These are phyloP conservation scores for Yamadazyma sp. DNA, from an alignment of 805 yeast species.

Conservation along the genomic window DNA sequence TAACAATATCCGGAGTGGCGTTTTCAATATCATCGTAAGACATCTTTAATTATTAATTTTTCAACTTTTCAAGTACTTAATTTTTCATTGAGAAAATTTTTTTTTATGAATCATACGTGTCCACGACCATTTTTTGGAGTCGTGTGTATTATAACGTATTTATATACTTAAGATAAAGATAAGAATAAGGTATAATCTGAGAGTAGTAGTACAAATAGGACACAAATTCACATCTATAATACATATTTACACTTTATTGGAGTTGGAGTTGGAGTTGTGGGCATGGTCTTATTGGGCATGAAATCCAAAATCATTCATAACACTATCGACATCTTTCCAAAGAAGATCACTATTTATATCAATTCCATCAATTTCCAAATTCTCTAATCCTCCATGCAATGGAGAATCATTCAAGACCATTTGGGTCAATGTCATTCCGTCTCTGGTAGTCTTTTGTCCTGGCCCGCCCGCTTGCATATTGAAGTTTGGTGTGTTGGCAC, in stretches of 20 bases:
- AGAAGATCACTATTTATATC: constrained; percentile 51
- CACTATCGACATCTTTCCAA: constrained; percentile 82
- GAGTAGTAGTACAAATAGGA: not conserved
- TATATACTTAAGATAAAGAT: no score
- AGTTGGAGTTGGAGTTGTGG: no score
- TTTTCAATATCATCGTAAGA: constrained; percentile 76
- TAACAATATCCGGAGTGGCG: constrained; percentile 81
- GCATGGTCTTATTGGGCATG: constrained; percentile 47
- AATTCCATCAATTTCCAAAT: constrained; percentile 39
- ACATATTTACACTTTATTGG: not conserved
- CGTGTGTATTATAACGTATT: constrained; percentile 1
- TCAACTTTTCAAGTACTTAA: not conserved
- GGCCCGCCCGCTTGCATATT: no score
- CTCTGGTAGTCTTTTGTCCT: not conserved
- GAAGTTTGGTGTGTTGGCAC: no score
- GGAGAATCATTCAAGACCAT: constrained; percentile 18
- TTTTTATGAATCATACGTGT: constrained; percentile 1
- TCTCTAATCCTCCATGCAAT: constrained; percentile 25
- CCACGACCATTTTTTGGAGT: constrained; percentile 1
- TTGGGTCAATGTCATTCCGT: constrained; percentile 5
- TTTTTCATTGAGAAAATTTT: constrained; percentile 10
- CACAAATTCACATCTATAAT: not conserved
- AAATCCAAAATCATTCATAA: constrained; percentile 91
- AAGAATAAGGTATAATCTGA: not conserved
- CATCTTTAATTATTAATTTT: constrained; percentile 35